Base-by-base conservation (phyloP, 2,329 filamentous ascomycete genomes). In the Cadophora sp. region DNA sequence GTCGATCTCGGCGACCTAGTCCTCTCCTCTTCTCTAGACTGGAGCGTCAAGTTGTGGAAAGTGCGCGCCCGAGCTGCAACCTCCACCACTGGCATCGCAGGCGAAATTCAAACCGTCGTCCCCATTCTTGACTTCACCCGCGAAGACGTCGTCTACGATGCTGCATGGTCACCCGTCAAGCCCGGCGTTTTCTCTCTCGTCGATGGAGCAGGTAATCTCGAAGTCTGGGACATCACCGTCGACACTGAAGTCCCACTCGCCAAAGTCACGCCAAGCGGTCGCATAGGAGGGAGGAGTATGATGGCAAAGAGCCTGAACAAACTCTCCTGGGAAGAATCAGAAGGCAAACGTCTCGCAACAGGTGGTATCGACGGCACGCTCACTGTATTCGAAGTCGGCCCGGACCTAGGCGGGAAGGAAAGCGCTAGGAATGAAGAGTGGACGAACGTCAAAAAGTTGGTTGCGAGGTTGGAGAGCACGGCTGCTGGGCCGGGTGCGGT, bases 41-140 rank as follows among this genome's bases (percentile, higher is more conserved):
- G 96, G 96, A 96, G 91, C 73, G 94, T 97, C 73, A 97, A 97
- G 81, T 83, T 99, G 18, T 99, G 96, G 96, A 96, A 96, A 79
- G 91, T 97, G 16, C 91, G 94, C 48, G 90, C 93, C 1, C 92
- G 92, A 1, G 91, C 91, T 0, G 90, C 91, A 2, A 90, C 88
- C 4, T 88, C 87, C 18, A 90, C 90, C 6, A 80, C 81, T 14
- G 76, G 80, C 16, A 80, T 83, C 16, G 83, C 80, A 48, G 79
- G 78, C 0, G 80, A 81, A 22, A 73, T 82, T 16, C 83, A 87
- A 69, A 77, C 80, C 0, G 89, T 95, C 36, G 80, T 85, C 2
- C 96, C 96, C 0, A 83, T 99, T 30, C 85, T 98, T 14, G 94
- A 98, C 71, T 93, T 99, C 76, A 90, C 92, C 22, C 91, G 96